Evolutionary conservation across 2,329 filamentous ascomycete species (phyloP), one percentile per base, ranked within the genome.

Genomic region (Fusarium humuli): DNA sequence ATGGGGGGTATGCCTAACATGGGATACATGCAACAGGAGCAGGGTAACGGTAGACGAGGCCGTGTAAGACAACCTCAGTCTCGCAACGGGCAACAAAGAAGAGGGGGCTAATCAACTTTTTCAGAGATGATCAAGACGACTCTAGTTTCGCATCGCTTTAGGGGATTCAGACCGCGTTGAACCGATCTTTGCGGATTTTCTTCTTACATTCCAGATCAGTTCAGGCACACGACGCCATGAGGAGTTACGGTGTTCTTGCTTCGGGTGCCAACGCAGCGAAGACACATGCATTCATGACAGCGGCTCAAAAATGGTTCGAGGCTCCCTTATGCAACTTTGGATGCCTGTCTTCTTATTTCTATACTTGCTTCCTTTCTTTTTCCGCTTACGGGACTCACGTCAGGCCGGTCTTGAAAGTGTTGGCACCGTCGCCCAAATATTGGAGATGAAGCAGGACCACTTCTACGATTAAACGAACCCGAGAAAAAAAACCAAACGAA

Each of bases 21-120:
- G 79, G 83, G 82, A 20, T 88, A 86, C 73, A 76, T 79, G 75
- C 70, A 84, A 69, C 86, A 89, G 74, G 86, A 87, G 71, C 86
- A 87, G 72, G 83, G 82, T 70, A 88, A 86, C 77, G 77, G 81
- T 69, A 81, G 88, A 78, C 85, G 88, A 72, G 88, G 88, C 79
- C 85, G 88, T 76, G 87, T 88, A 85, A 82, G 86, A 79, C 46
- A 48, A 61, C 42, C 61, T 53, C 54, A 57, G 49, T 57, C 56
- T 64, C 60, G 53, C 58, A 64, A 59, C 59, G 54, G 61, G 46
- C 47, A 61, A 40, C 40, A 46, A 63, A 61, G 67, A 62, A 62
- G 57, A 63, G 57, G 48, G 37, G 53, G 70, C 76, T 79, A 73
- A 78, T 68, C 62, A 59, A 54, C 34, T 27, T 58, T 61, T 27